Percentiles rank a stretch among this genome's conserved stretches.
These are phyloP conservation scores for Blastobotrys malaysiensis DNA, from an alignment of 1,139 yeast genomes.

Conservation along the genomic window DNA sequence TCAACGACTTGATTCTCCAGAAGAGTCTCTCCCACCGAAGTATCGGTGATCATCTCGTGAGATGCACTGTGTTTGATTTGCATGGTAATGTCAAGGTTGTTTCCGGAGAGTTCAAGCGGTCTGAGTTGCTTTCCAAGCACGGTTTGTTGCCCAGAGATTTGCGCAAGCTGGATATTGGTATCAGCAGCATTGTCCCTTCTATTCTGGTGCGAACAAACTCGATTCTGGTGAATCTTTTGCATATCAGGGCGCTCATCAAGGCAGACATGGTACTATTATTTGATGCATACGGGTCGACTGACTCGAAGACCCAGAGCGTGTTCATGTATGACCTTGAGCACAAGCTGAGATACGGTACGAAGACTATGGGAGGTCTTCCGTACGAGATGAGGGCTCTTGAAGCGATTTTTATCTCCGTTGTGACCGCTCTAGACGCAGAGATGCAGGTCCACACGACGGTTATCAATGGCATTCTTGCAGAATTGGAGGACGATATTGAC, in stretches of 20 bases:
- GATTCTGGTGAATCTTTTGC: slow-evolving; percentile 72
- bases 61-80: slow-evolving; percentile 75
- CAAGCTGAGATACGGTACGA: slow-evolving; percentile 50
- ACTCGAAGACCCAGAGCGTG: slow-evolving; percentile 60
- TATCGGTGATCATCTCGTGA: slow-evolving; percentile 34
- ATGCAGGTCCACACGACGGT: slow-evolving; percentile 66
- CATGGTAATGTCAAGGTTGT: slow-evolving; percentile 70
- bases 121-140: slow-evolving; percentile 67
- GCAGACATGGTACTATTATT: slow-evolving; percentile 77
- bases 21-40: slow-evolving; percentile 29
- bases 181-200: slow-evolving; percentile 85
- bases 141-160: slow-evolving; percentile 77
- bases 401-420: slow-evolving; percentile 76
- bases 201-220: slow-evolving; percentile 74
- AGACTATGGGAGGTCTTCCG: slow-evolving; percentile 36
- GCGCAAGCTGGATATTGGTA: slow-evolving; percentile 81
- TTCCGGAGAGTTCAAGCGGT: slow-evolving; percentile 71
- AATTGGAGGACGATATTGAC: slow-evolving; percentile 80
- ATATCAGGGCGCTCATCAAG: slow-evolving; percentile 81
- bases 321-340: slow-evolving; percentile 85
- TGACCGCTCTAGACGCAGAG: slow-evolving; percentile 80
- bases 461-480: slow-evolving; percentile 74
- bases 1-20: slow-evolving; percentile 31
- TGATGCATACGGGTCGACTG: slow-evolving; percentile 61
- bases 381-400: slow-evolving; percentile 91